These are phyloP conservation scores for Laetiporus sulphureus DNA, from an alignment of 1,284 basidiomycete genomes.

Conservation along the genomic window DNA sequence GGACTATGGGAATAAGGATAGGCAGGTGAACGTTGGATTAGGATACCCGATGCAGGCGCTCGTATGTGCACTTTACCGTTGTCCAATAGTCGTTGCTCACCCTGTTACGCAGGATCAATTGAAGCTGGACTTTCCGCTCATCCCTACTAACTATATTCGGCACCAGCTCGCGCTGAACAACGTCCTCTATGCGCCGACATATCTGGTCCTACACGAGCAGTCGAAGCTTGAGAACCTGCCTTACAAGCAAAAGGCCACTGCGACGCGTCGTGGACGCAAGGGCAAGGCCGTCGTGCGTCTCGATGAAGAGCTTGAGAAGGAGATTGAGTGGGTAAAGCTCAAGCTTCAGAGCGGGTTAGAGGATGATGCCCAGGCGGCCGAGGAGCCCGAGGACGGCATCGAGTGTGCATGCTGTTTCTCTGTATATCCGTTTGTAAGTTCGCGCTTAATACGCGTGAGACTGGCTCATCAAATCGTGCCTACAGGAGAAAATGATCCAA, in stretches of 20 bases:
- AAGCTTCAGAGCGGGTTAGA: constrained; percentile 24
- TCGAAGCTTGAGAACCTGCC: constrained; percentile 25
- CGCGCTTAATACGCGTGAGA: neutral
- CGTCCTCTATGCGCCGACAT: constrained; percentile 53
- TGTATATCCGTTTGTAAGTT: constrained; percentile 60
- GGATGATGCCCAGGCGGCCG: constrained; percentile 34
- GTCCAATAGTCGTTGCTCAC: neutral
- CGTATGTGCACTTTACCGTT: constrained; percentile 29
- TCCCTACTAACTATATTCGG: constrained; percentile 48
- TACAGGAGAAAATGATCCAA: constrained; percentile 74
- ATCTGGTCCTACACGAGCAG: constrained; percentile 38
- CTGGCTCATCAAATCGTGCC: constrained; percentile 5
- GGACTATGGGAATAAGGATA: constrained; percentile 45
- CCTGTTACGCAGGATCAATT: constrained; percentile 40
- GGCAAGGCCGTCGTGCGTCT: constrained; percentile 19
- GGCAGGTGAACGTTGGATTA: constrained; percentile 32
- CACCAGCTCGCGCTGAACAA: constrained; percentile 31
- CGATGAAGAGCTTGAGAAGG: constrained; percentile 31
- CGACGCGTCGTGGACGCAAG: constrained; percentile 29
- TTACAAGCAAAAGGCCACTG: constrained; percentile 35
- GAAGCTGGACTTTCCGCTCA: constrained; percentile 46
- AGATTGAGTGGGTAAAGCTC: constrained; percentile 37
- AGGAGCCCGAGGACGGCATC: constrained; percentile 48
- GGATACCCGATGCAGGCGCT: constrained; percentile 44
- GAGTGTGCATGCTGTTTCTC: constrained; percentile 84